Evolutionary conservation across 805 yeast species (phyloP), one percentile per base, ranked within the genome.

Genomic region (Candida sithepensis): DNA sequence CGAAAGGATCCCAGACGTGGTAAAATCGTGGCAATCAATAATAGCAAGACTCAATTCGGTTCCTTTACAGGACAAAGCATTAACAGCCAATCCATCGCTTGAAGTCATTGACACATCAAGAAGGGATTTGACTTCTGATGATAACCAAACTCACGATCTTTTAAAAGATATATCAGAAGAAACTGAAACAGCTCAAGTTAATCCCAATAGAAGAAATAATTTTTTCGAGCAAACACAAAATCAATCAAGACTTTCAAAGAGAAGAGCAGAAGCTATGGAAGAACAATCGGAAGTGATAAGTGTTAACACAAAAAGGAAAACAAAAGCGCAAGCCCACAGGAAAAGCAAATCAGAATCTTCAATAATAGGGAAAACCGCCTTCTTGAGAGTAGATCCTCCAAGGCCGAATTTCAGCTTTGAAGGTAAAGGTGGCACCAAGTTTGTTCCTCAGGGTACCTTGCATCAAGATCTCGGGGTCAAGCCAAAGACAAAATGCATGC

Each of bases 401-500:
- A 58, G 57, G 45, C 65, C 67, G 22, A 46, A 51, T 14, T 52
- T 56, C 14, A 40, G 46, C n/a, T 39, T 52, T n/a, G 47, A 46
- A 14, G 43, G 37, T 12, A 47, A 49, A 16, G 44, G 38, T 24
- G 19, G 43, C 37, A 48, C 54, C 2, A 43, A 50, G 9, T 57
- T 62, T 44, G 57, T 45, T 13, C 64, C 66, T 0, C 69, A 64
- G 34, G 72, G 71, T 2, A 61, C 61, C 4, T 48, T 70, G 16
- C 69, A 68, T 32, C 65, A 64, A 36, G 73, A 67, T 20, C 56
- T 70, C 19, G 65, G 72, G 41, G 45, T 59, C 13, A 62, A 57
- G 44, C 58, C 61, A 5, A 61, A 61, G 38, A 50, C 59, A 6
- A 52, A 63, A 8, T 85, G 92, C 57, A 60, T 69, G 32, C 96